Conservation (phyloP, 768 basidiomycete genomes). For the Candolleomyces aberdarensis region DNA sequence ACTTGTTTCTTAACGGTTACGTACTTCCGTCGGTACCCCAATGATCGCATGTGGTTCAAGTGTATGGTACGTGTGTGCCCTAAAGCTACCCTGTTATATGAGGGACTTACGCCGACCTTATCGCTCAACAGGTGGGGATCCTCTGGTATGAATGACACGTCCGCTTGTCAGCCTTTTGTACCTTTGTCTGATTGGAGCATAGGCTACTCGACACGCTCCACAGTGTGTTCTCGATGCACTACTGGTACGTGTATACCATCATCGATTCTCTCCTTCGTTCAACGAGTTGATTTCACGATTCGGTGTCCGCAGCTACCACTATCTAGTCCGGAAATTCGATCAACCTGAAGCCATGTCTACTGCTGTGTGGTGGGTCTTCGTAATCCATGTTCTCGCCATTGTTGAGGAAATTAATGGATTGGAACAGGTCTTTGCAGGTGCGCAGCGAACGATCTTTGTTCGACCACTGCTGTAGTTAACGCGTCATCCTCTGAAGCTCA, state of each 20-base stretch:
- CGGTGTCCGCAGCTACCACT: not conserved
- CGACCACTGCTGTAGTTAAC: too few species aligned
- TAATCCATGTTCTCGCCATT: not conserved
- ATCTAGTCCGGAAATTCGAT: not conserved
- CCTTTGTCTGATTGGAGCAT: not conserved
- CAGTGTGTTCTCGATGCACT: constrained; percentile 1
- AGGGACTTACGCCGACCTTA: too few species aligned
- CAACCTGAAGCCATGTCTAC: not conserved
- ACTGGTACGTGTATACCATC: constrained; percentile 8
- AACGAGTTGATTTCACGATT: not conserved
- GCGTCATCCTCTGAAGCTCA: not conserved
- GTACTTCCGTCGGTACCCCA: not conserved
- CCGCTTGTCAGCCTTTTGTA: not conserved
- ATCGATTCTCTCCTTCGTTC: not conserved
- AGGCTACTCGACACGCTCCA: constrained; percentile 1
- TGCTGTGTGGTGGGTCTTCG: not conserved
- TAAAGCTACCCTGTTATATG: not conserved
- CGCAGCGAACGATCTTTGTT: not conserved
- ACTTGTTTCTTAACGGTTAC: not conserved
- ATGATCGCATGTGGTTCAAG: constrained; percentile 3
- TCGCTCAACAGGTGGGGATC: not conserved
- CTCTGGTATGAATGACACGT: not conserved
- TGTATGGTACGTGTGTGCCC: not conserved
- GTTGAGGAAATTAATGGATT: not conserved
- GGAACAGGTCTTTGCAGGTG: not conserved